Conservation (phyloP, 495 filamentous ascomycete genomes). For the Trichocladium uniseriatum region DNA sequence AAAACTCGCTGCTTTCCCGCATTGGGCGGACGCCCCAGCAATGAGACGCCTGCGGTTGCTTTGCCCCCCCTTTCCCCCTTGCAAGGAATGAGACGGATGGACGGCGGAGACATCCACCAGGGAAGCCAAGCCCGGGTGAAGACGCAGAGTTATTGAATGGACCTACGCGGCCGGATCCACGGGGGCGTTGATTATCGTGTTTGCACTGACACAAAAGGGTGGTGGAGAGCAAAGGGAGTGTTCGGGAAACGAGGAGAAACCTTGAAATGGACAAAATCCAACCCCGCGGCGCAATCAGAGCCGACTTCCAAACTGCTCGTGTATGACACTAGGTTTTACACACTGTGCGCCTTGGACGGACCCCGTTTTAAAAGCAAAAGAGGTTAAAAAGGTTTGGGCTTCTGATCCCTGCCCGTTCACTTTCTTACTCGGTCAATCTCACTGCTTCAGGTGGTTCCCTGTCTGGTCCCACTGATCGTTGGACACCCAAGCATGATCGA, state of each 20-base stretch:
- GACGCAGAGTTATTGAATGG: not conserved
- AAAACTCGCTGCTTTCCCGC: not conserved
- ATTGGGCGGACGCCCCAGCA: not conserved
- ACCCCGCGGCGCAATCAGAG: too few species aligned
- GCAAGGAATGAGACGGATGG: not conserved
- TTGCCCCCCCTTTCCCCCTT: not conserved
- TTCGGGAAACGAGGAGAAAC: not conserved
- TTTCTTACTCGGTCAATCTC: not conserved
- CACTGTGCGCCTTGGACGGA: not conserved
- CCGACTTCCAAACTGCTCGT: not conserved
- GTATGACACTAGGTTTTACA: not conserved
- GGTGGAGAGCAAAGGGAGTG: not conserved
- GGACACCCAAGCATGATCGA: not conserved
- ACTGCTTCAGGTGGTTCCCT: not conserved
- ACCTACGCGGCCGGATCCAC: slow-evolving; percentile 2
- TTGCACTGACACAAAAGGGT: not conserved
- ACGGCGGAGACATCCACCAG: slow-evolving; percentile 1
- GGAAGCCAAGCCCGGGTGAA: slow-evolving; percentile 7
- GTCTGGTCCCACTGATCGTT: slow-evolving; percentile 1
- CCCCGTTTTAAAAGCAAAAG: not conserved
- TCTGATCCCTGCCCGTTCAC: not conserved
- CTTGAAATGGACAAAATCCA: too few species aligned
- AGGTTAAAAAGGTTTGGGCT: not conserved
- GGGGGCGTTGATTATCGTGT: not conserved
- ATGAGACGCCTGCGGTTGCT: slow-evolving; percentile 1